Evolutionary conservation across 345 rosid species (phyloP), one percentile per base, ranked within the genome.

Genomic region (Fremontodendron californicum): DNA sequence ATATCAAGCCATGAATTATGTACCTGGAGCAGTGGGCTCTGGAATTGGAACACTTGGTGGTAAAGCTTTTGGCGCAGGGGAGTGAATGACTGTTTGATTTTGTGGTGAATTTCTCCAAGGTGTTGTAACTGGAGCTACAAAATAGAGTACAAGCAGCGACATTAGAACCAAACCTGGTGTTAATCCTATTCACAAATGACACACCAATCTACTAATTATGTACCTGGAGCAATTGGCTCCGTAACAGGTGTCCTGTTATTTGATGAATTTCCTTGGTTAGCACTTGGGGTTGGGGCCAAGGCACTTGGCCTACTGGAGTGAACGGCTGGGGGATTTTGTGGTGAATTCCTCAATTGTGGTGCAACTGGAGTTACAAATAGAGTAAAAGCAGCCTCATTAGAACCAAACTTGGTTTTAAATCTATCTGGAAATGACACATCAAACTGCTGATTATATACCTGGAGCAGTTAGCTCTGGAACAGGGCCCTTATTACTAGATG

Each of bases 171-270:
- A 52, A 65, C 46, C 8, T 23, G 9, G 21, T 21, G 60, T 37
- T 39, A 39, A 48, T 43, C 19, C 11, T 19, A 67, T 16, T 42
- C 0, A 25, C 13, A 39, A 52, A 39, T 49, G 15, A 40, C 79
- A 52, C 51, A 51, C 27, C 11, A 55, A 66, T 21, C 19, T 46
- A 25, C 37, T 21, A 21, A 13, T 2, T 25, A 18, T 42, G 33
- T 72, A 81, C 86, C 81, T 79, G 84, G 81, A 61, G 70, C 74
- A 23, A 45, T 78, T 13, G 81, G 80, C 70, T 27, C 75, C 5
- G 15, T 48, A 27, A 45, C 10, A 39, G 86, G 79, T 78, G 80
- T 66, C 58, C 29, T 48, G 31, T 10, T 57, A 16, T 37, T 46
- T 12, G 76, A 52, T 18, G 75, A 55, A 52, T 77, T 69, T 68